Evolutionary conservation across 1,284 basidiomycete genomes (phyloP).

Genomic region (Malassezia cuniculi): DNA sequence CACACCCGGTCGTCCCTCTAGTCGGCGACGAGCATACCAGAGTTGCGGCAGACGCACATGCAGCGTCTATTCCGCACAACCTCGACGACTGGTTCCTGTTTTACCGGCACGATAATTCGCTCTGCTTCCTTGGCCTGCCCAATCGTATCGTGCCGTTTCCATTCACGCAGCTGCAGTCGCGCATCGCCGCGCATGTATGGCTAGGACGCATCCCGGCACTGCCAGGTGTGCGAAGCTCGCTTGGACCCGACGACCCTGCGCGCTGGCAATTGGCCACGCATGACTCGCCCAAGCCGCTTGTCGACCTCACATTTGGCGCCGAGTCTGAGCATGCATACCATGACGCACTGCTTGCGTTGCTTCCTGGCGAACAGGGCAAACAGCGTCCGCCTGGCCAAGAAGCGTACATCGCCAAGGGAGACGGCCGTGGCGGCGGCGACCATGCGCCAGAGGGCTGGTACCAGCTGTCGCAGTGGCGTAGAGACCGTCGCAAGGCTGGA

Average conservation of each 20-base stretch:
- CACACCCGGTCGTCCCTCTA: constrained; percentile 14
- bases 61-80: constrained; percentile 16
- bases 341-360: constrained; percentile 17
- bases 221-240: constrained; percentile 15
- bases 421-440: constrained; percentile 3
- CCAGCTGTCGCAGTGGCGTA: constrained; percentile 10
- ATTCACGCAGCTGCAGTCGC: constrained; percentile 26
- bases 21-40: constrained; percentile 1
- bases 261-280: constrained; percentile 14
- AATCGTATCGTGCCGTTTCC: constrained; percentile 39
- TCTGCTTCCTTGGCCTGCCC: constrained; percentile 32
- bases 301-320: constrained; percentile 4
- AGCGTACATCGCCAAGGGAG: constrained; percentile 1
- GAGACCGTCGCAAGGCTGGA: constrained; percentile 9
- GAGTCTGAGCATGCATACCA: constrained; percentile 17
- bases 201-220: constrained; percentile 10
- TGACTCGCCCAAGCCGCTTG: not conserved
- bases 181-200: constrained; percentile 16
- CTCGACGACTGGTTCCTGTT: constrained; percentile 40
- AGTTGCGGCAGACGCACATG: not conserved
- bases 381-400: not conserved
- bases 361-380: constrained; percentile 2
- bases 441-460: constrained; percentile 8
- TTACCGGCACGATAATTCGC: constrained; percentile 20
- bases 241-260: constrained; percentile 15